A percentile compares a stretch with the other conserved stretches of the same genome.
phyloP scores from a whole-genome alignment of 805 yeast species.

The Suhomyces sp. region DNA sequence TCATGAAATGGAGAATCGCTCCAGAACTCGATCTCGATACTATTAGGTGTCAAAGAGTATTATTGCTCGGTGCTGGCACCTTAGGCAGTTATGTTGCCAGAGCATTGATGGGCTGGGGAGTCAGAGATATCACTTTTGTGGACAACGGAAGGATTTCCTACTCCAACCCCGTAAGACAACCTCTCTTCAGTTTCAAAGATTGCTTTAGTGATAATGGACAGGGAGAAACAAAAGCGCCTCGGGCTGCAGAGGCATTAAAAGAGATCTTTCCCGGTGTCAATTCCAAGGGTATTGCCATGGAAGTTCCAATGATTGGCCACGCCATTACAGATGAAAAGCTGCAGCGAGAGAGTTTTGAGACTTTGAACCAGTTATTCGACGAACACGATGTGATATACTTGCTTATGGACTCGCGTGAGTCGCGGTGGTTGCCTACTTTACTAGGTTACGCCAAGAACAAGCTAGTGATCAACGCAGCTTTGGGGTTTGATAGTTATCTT shows the following conservation, averaged over 20 bases:
- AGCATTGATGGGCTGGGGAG: slow-evolving; percentile 92
- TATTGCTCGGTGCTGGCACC: slow-evolving; percentile 94
- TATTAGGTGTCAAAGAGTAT: slow-evolving; percentile 57
- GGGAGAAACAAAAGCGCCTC: slow-evolving; percentile 70
- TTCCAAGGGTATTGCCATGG: slow-evolving; percentile 59
- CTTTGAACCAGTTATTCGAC: slow-evolving; percentile 51
- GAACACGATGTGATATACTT: slow-evolving; percentile 76
- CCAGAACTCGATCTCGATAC: slow-evolving; percentile 73
- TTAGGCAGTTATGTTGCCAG: slow-evolving; percentile 90
- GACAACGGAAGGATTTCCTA: slow-evolving; percentile 88
- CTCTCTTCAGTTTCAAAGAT: slow-evolving; percentile 79
- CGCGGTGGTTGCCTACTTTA: slow-evolving; percentile 96
- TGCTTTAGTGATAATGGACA: slow-evolving; percentile 58
- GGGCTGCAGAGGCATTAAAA: slow-evolving; percentile 72
- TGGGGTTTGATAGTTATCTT: slow-evolving; percentile 90
- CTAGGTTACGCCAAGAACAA: slow-evolving; percentile 66
- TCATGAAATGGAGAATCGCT: slow-evolving; percentile 96
- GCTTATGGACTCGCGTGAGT: slow-evolving; percentile 90
- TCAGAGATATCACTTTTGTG: slow-evolving; percentile 76
- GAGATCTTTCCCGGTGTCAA: slow-evolving; percentile 77
- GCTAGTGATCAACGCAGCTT: slow-evolving; percentile 83
- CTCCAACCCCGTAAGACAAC: slow-evolving; percentile 95
- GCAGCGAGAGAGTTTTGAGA: slow-evolving; percentile 50
- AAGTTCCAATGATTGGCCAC: slow-evolving; percentile 97
- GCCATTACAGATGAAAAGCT: slow-evolving; percentile 57